Conservation (phyloP, 2,329 filamentous ascomycete genomes). For the Sclerotinia sclerotiorum region DNA sequence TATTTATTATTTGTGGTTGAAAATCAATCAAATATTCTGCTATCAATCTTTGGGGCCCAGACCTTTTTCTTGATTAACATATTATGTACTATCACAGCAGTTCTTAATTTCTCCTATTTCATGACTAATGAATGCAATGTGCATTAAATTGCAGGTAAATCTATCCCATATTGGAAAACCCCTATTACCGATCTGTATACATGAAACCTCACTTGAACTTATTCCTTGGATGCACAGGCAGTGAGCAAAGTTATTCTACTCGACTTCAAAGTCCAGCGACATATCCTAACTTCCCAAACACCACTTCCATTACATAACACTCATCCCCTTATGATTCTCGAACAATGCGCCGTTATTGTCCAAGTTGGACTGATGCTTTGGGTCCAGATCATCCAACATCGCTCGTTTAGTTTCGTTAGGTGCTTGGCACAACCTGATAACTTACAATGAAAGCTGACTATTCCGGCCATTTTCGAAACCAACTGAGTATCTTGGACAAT, state of each 20-base stretch:
- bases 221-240: background rate
- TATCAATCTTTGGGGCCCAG: background rate
- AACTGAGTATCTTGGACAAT: background rate
- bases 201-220: background rate
- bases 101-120: background rate
- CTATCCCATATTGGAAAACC: background rate
- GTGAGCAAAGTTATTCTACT: background rate
- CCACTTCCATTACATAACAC: background rate
- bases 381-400: background rate
- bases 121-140: background rate
- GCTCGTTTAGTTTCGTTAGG: background rate
- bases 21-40: no score
- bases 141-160: background rate
- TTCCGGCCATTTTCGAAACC: background rate
- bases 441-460: no score
- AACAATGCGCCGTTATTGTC: background rate
- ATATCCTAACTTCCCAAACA: background rate
- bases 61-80: background rate
- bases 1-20: background rate
- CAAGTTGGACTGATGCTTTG: background rate
- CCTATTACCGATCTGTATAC: background rate
- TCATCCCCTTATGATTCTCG: background rate
- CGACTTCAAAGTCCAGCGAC: background rate
- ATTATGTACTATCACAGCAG: no score
- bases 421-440: background rate